Base-by-base conservation (phyloP, 2,329 filamentous ascomycete species). In the Teratosphaeria viscida region DNA sequence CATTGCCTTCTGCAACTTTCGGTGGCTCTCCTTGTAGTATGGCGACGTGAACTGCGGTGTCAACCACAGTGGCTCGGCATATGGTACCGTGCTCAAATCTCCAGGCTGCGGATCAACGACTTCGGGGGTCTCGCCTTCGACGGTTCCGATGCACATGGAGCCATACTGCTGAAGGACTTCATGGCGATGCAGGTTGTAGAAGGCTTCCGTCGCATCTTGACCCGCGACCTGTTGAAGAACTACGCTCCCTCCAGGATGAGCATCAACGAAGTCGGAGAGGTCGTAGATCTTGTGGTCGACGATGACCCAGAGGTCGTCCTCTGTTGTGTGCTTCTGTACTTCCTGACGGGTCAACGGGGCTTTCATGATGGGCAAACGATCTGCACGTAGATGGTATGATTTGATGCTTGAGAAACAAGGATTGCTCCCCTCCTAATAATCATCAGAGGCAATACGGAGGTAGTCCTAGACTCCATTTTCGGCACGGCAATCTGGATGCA, bases 131-230 rank as follows among this genome's bases (percentile, higher is more conserved):
- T 95, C 89, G 74, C 84, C 87, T 65, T 84, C 78, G 70, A 95
- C 73, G 14, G 84, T 88, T 69, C 90, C 90, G 67, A 95, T 82
- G 74, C 83, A 87, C 19, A 95, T 81, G 67, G 83, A 79, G 54
- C 81, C 76, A 79, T 95, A 95, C 73, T 91, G 91, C 62, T 85
- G 78, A 11, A 95, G 81, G n/a, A 95, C 89, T 75, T 95, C 90
- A 67, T 95, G 90, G 29, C 90, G 81, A 77, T 96, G 91, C 57
- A 96, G 85, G 78, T 95, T 95, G 82, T 95, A 95, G 75, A 95
- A 95, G 59, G 87, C 87, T 39, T 81, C 77, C 1, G 90, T 95
- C 56, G 90, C 89, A 70, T 95, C 90, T 65, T 84, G 82, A 63
- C 90, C 90, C 34, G 88, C 90, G 55, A 92, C 83, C 75, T 95